Percentiles rank a stretch among this genome's conserved stretches.
Evolutionary conservation across 768 basidiomycete species (phyloP).

Genomic region (Hericium erinaceus): DNA sequence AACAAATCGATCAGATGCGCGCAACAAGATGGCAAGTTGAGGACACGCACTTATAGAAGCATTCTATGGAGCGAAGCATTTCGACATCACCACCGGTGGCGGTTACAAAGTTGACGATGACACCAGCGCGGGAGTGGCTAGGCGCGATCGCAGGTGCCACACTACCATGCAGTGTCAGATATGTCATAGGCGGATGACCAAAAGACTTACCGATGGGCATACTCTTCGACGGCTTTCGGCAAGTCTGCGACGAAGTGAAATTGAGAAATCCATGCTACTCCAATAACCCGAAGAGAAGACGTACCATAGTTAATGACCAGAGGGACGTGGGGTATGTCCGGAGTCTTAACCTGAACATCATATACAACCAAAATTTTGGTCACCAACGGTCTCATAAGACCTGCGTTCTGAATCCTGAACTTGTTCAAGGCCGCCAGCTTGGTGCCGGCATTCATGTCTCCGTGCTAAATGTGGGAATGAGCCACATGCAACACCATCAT

Average conservation of each 20-base stretch:
- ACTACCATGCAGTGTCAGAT: constrained; percentile 27
- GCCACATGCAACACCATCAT: neutral
- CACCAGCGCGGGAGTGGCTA: constrained; percentile 77
- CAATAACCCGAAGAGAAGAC: constrained; percentile 7
- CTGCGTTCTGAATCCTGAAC: constrained; percentile 54
- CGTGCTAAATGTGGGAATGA: constrained; percentile 46
- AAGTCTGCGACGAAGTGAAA: constrained; percentile 44
- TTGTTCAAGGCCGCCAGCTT: constrained; percentile 79
- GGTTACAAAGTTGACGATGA: constrained; percentile 94
- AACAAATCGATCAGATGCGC: neutral
- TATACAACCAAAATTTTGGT: constrained; percentile 85
- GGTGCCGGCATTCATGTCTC: constrained; percentile 84
- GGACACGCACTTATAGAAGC: constrained; percentile 81
- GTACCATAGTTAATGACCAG: constrained; percentile 92
- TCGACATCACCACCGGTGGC: constrained; percentile 97
- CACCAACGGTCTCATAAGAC: constrained; percentile 52
- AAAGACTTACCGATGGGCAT: constrained; percentile 73
- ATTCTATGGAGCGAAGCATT: constrained; percentile 97
- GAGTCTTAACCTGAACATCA: constrained; percentile 85
- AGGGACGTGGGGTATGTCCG: constrained; percentile 84
- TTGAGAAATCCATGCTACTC: neutral
- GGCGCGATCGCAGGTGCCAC: constrained; percentile 85
- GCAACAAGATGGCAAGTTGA: neutral
- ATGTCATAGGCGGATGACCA: constrained; percentile 8
- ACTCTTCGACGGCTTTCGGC: constrained; percentile 94